Evolutionary conservation across 176 grass and related monocot genomes (phyloP).

Genomic region (Ananas comosus): DNA sequence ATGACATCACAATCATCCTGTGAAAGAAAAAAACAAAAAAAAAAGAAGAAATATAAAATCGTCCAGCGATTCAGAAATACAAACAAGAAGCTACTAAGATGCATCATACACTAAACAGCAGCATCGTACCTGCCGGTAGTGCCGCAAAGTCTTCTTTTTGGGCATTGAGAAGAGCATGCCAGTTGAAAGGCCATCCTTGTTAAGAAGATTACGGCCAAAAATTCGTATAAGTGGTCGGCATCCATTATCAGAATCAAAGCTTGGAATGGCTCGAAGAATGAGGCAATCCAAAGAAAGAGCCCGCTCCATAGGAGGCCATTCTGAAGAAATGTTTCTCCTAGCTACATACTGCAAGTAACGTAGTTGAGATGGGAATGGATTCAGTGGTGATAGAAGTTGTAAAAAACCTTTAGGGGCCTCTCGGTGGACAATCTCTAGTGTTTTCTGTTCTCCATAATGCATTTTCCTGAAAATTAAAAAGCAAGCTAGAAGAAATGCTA

Average conservation of each 20-base stretch:
- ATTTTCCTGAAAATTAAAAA: conserved; percentile 84
- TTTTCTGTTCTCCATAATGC: conserved; percentile 69
- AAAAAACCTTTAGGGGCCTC: conserved; percentile 92
- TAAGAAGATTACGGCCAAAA: conserved; percentile 74
- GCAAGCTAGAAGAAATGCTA: conserved; percentile 88
- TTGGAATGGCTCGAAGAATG: conserved; percentile 86
- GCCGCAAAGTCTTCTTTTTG: conserved; percentile 78
- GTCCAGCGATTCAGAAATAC: background rate
- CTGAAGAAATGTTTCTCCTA: conserved; percentile 81
- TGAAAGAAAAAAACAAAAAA: conserved; percentile 12
- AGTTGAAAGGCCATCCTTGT: conserved; percentile 37
- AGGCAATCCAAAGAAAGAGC: conserved; percentile 89
- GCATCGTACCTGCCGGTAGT: conserved; percentile 67
- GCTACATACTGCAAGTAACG: conserved; percentile 90
- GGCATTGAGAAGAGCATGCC: conserved; percentile 80
- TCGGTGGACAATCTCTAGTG: conserved; percentile 75
- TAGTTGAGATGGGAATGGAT: conserved; percentile 90
- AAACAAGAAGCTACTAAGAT: conserved; percentile 22
- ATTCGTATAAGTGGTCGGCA: conserved; percentile 84
- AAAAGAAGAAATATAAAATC: conserved; percentile 8
- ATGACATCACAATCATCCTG: conserved; percentile 93
- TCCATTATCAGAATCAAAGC: conserved; percentile 84
- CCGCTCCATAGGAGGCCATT: conserved; percentile 88
- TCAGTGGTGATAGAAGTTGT: conserved; percentile 87
- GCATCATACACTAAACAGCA: conserved; percentile 12